Evolutionary conservation across 2,329 filamentous ascomycete genomes (phyloP), one percentile per base, ranked within the genome.

Genomic region (Blumeriella jaapii): DNA sequence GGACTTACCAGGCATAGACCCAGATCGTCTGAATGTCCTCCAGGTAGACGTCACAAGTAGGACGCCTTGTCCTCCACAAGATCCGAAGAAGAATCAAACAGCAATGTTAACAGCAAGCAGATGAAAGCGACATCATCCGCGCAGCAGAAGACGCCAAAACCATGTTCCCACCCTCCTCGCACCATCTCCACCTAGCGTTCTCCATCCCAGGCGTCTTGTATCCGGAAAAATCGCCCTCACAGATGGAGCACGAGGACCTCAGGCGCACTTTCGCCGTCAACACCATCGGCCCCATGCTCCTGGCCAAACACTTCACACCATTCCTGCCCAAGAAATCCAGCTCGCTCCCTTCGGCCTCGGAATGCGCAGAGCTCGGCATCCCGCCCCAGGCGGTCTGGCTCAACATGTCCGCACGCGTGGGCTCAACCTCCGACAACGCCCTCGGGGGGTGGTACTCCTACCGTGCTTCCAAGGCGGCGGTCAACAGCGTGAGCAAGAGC

Each of bases 391-490:
- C 82, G 0, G 69, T 77, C 2, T 82, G 78, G 65, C 68, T 79
- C n/a, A 72, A 72, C 51, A 81, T 86, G 74, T 78, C 79, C 5
- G 84, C 83, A 2, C 73, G 84, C 27, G 80, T 93, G 0, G 83
- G 83, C 7, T 79, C 71, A 19, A 79, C 80, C 14, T 62, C 68
- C 1, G 82, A 89, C 49, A 89, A 93, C 51, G 54, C 60, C 2
- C 63, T 77, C 0, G 84, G 83, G 2, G 84, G 84, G 0, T 91
- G 83, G 84, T 93, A 85, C 56, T 75, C 69, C 37, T 91, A 91
- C 57, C 75, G 84, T 10, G 72, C 78, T 6, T 78, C 72, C 34
- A 93, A 91, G 58, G 73, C 82, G 0, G 82, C 68, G 2, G 74
- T 89, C 3, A 84, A 78, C 45, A 78, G 78, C 51, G 39, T 85